A percentile compares a stretch with the other conserved stretches of the same genome.
Evolutionary conservation across 805 yeast species (phyloP).

Genomic region (Metschnikowia picachoensis): DNA sequence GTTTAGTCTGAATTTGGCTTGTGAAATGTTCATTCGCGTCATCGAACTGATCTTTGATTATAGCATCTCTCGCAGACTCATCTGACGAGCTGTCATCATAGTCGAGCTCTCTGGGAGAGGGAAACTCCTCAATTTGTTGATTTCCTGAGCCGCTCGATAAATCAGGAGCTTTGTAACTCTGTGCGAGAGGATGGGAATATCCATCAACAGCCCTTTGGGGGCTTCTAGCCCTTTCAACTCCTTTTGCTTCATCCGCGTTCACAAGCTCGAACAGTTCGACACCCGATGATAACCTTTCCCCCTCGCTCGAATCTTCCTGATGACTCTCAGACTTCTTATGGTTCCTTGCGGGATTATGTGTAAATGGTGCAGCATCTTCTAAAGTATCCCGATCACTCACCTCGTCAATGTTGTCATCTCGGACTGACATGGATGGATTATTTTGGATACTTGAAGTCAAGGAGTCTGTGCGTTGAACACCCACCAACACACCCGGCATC

Average conservation of each 20-base stretch:
- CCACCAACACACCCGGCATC: conserved; percentile 42
- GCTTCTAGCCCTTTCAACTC: conserved; percentile 9
- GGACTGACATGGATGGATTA: conserved; percentile 85
- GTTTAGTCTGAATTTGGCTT: conserved; percentile 5
- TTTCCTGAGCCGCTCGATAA: conserved; percentile 5
- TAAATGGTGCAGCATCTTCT: conserved; percentile 16
- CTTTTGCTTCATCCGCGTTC: conserved; percentile 45
- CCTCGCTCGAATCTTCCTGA: conserved; percentile 29
- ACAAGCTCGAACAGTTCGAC: conserved; percentile 55
- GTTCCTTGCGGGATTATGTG: conserved; percentile 10
- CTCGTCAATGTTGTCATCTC: conserved; percentile 59
- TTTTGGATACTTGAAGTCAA: conserved; percentile 88
- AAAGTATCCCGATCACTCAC: conserved; percentile 42
- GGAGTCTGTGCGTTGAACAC: conserved; percentile 66
- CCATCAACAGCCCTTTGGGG: background rate
- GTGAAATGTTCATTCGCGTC: conserved; percentile 30
- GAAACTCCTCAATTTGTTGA: conserved; percentile 45
- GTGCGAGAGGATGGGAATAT: conserved; percentile 9
- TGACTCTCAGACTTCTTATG: conserved; percentile 10
- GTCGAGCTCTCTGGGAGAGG: conserved; percentile 57
- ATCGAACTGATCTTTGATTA: conserved; percentile 26
- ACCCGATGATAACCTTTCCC: conserved; percentile 40
- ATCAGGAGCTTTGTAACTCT: conserved; percentile 9
- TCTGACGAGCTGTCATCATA: conserved; percentile 49
- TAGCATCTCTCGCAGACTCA: conserved; percentile 27